phyloP scores from a whole-genome alignment of 257 asterid genomes.

The Gentiana macrophylla region DNA sequence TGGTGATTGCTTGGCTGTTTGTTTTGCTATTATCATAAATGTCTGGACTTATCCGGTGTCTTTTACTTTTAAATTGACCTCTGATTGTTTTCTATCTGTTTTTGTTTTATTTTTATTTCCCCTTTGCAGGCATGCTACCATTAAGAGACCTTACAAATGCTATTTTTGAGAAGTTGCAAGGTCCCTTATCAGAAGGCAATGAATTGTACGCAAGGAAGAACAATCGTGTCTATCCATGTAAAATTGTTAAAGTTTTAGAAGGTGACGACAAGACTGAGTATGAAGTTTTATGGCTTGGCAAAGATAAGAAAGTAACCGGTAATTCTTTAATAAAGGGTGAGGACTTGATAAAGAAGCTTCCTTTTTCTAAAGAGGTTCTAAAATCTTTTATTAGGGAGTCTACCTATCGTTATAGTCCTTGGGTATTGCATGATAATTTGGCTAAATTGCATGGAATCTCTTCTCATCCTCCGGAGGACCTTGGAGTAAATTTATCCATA shows the following conservation, averaged over 20 bases:
- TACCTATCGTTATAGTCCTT: constrained; percentile 71
- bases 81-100: neutral
- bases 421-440: constrained; percentile 83
- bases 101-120: neutral
- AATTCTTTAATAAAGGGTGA: constrained; percentile 42
- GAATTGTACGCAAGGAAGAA: constrained; percentile 68
- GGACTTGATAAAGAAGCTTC: constrained; percentile 53
- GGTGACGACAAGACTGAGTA: constrained; percentile 43
- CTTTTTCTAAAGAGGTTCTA: constrained; percentile 64
- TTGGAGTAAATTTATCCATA: constrained; percentile 34
- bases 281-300: constrained; percentile 74
- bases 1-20: too few relatives aligned
- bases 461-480: constrained; percentile 49
- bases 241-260: constrained; percentile 46
- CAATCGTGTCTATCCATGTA: constrained; percentile 51
- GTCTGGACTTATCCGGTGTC: too few relatives aligned
- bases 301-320: constrained; percentile 38
- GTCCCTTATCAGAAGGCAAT: constrained; percentile 53
- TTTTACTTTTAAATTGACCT: too few relatives aligned
- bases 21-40: too few relatives aligned
- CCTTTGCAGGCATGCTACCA: constrained; percentile 62
- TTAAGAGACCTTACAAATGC: constrained; percentile 65
- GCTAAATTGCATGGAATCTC: constrained; percentile 72
- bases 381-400: constrained; percentile 86
- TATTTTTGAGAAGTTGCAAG: constrained; percentile 67